Percentiles rank a stretch among this genome's conserved stretches.
Conservation (phyloP, 2,329 filamentous ascomycete genomes). For the Neonectria faginata region DNA sequence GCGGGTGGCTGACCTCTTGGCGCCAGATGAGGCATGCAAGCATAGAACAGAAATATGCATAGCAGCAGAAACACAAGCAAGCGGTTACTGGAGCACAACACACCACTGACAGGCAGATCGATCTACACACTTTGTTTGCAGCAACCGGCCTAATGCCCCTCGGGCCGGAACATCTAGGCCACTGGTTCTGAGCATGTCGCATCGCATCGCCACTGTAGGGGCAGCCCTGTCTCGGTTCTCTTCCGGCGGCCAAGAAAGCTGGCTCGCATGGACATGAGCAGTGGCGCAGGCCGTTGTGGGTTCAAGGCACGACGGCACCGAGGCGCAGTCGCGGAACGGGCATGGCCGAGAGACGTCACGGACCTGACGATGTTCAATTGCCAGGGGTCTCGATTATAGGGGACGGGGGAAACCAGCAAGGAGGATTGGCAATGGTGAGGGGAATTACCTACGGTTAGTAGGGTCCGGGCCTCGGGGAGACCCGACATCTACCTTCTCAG, state of each 20-base stretch:
- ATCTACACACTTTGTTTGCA: background rate
- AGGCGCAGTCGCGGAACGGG: slow-evolving; percentile 6
- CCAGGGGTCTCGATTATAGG: background rate
- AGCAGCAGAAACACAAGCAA: background rate
- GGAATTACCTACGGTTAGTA: background rate
- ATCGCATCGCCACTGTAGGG: background rate
- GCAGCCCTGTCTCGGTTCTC: slow-evolving; percentile 1
- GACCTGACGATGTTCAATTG: background rate
- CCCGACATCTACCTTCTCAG: background rate
- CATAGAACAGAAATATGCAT: background rate
- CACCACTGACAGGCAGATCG: background rate
- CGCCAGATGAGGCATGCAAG: background rate
- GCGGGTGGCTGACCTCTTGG: slow-evolving; percentile 9
- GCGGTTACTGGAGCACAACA: background rate
- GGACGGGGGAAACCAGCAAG: background rate
- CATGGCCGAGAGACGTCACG: background rate
- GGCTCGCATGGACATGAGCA: slow-evolving; percentile 1
- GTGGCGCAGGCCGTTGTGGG: slow-evolving; percentile 1
- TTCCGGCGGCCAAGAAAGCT: background rate
- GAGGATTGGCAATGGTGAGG: slow-evolving; percentile 1
- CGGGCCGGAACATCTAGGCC: background rate
- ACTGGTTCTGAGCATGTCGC: background rate
- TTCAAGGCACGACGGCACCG: background rate
- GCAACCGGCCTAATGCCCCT: background rate
- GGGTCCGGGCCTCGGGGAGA: background rate